Evolutionary conservation across 768 basidiomycete species (phyloP), one percentile per base, ranked within the genome.

Genomic region (Termitomyces titanicus): DNA sequence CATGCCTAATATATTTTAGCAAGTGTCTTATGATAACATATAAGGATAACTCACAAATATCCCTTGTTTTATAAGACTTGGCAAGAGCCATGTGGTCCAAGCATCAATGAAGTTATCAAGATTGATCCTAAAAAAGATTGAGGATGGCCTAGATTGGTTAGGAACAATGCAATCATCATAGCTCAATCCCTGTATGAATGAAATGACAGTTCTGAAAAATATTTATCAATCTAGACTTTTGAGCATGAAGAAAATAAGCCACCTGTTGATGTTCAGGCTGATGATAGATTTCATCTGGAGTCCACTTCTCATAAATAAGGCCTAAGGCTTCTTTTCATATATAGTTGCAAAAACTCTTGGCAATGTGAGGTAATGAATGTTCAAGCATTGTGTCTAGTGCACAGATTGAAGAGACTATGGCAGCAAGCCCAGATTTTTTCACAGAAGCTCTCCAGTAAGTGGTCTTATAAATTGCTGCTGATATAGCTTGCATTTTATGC

Each of bases 161-260:
- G 54, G 47, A 49, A 50, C 34, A 18, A 55, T 55, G 31, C 54
- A 50, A 24, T 33, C 31, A 31, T 49, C 22, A 31, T 15, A 4
- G 8, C 38, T 35, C 17, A 55, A 13, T 31, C 17, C 54, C 12
- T 24, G 24, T 24, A 43, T 43, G 42, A 8, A 3, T 7, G 2
- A 24, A 5, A 22, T 43, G 42, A 3, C 22, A 43, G 11, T 15
- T 3, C 42, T 44, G 8, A 3, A 44, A 44, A 27, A 44, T 17
- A 44, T 25, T 44, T 7, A 5, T 22, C 11, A 40, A 22, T 11
- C 12, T 11, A 40, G 17, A 20, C 18, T 4, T 22, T 10, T 20
- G 3, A 3, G n/a, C n/a, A n/a, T 22, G 11, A 12, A 22, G 7
- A 22, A 2, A 12, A 42, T 17, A 13, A 24, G 1, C 11, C 5